phyloP scores from a whole-genome alignment of 768 basidiomycete species.

The Pleurotus sapidus region DNA sequence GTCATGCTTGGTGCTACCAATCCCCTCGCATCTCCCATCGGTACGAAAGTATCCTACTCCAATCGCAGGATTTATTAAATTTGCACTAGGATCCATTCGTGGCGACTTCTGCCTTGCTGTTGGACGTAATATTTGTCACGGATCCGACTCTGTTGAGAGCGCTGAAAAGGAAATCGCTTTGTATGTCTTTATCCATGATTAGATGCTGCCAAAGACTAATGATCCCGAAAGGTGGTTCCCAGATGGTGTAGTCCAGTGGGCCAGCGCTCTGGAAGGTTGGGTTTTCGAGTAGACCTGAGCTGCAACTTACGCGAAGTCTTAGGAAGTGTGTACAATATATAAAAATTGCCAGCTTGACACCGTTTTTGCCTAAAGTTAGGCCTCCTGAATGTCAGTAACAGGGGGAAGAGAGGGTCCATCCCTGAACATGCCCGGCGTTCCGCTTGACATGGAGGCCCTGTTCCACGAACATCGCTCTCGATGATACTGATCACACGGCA shows the following conservation, averaged over 20 bases:
- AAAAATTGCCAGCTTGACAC: neutral
- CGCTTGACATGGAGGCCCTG: neutral
- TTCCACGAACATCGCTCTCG: neutral
- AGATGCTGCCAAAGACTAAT: no score
- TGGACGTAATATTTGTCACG: constrained; percentile 93
- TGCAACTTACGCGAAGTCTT: constrained; percentile 5
- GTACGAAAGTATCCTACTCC: constrained; percentile 34
- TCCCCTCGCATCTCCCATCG: constrained; percentile 85
- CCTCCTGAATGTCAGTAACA: no score
- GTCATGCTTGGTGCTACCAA: constrained; percentile 96
- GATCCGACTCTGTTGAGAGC: constrained; percentile 84
- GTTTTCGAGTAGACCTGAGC: constrained; percentile 66
- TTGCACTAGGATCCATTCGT: constrained; percentile 78
- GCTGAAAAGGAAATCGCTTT: constrained; percentile 94
- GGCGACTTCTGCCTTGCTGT: constrained; percentile 94
- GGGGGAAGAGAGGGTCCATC: no score
- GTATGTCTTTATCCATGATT: constrained; percentile 40
- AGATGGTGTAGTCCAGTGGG: constrained; percentile 75
- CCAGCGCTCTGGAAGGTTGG: constrained; percentile 62
- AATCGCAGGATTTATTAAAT: constrained; percentile 5
- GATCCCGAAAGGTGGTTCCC: constrained; percentile 77
- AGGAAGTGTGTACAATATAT: constrained; percentile 8
- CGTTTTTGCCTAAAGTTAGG: no score
- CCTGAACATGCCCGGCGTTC: no score
- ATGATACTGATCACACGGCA: neutral